Evolutionary conservation across 2,329 filamentous ascomycete species (phyloP), one percentile per base, ranked within the genome.

Genomic region (Cadophora sp.): DNA sequence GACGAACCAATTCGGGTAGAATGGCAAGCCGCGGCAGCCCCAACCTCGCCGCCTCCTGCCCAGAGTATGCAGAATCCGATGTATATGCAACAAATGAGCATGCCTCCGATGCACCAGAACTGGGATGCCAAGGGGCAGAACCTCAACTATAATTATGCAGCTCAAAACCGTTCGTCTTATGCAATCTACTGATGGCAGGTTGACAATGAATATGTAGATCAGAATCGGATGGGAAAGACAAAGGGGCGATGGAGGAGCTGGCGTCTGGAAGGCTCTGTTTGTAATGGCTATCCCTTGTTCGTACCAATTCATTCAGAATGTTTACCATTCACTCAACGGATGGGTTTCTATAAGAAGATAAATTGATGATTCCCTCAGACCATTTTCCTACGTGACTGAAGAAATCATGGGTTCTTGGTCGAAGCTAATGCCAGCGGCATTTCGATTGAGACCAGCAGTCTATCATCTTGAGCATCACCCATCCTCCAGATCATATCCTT

Each of bases 31-130:
- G 65, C 68, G 6, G 31, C 51, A 22, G 62, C 70, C 3, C 62
- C 66, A 14, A 83, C 88, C 0, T 68, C 77, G 50, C 65, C 46
- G 2, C 55, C 29, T n/a, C 29, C 55, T 3, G 29, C 16, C 2
- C 55, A 27, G 34, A 22, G 6, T 37, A 22, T 29, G 11, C 19
- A 59, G 5, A 59, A 59, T 22, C 22, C 55, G 9, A 4, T 59
- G 14, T 16, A 59, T 22, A 40, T 59, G 55, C 55, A 59, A 31
- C 50, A 53, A 53, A 14, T 53, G 22, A 27, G 50, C 24, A 53
- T 53, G 24, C 24, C 50, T 27, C 50, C 50, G 26, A 16, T 7
- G 22, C 50, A 53, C 24, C 50, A 53, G 24, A 27, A 53, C 11
- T 51, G 48, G 48, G 48, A 51, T 27, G 8, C 22, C 50, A 27